phyloP scores from a whole-genome alignment of 768 basidiomycete species.

The Boletus rufocinnamomeus region DNA sequence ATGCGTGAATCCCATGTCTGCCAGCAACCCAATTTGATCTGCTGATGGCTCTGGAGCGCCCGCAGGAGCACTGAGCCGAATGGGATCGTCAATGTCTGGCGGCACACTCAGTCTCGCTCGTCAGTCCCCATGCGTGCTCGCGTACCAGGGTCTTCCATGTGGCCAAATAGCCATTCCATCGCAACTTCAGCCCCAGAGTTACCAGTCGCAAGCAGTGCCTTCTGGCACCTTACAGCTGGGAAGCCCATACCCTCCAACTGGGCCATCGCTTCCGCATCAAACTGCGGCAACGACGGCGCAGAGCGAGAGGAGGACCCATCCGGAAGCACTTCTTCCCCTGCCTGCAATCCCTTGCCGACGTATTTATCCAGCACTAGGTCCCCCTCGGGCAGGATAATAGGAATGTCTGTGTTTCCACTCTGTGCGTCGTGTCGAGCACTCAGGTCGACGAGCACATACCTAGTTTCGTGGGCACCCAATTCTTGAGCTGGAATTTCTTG shows the following conservation, averaged over 20 bases:
- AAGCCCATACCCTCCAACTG: constrained; percentile 92
- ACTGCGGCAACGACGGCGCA: constrained; percentile 53
- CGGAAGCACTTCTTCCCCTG: constrained; percentile 68
- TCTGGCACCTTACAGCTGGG: constrained; percentile 80
- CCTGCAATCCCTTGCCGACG: constrained; percentile 69
- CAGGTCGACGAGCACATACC: constrained; percentile 49
- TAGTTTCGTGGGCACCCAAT: constrained; percentile 96
- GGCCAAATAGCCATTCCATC: constrained; percentile 94
- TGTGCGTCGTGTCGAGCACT: not conserved
- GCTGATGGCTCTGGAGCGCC: constrained; percentile 56
- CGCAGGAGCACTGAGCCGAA: constrained; percentile 35
- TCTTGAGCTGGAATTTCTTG: constrained; percentile 91
- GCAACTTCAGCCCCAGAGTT: constrained; percentile 74
- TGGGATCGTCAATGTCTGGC: constrained; percentile 84
- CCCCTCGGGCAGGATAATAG: constrained; percentile 65
- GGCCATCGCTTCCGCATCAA: constrained; percentile 72
- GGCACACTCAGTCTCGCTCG: not conserved
- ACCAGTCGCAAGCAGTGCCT: constrained; percentile 88
- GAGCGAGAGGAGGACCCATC: constrained; percentile 44
- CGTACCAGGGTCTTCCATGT: constrained; percentile 92
- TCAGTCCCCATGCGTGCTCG: not conserved
- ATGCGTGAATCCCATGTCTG: constrained; percentile 90
- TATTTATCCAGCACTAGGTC: constrained; percentile 66
- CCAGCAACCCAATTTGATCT: constrained; percentile 72
- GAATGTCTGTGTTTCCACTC: constrained; percentile 65